Percentiles rank a stretch among this genome's conserved stretches.
Conservation (phyloP, 2,329 filamentous ascomycete genomes). For the Talaromyces amestolkiae region DNA sequence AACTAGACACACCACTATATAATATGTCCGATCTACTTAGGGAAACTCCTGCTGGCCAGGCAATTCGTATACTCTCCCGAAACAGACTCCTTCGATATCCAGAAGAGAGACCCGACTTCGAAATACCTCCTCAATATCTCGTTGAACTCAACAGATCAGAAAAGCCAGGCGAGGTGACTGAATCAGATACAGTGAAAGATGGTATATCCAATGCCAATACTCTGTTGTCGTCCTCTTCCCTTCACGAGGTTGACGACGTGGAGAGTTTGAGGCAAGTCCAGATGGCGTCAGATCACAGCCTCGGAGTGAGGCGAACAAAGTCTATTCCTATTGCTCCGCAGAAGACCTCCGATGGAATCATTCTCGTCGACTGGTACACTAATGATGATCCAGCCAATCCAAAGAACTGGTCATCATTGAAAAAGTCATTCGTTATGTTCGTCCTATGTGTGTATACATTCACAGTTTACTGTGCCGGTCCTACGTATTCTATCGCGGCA, state of each 20-base stretch:
- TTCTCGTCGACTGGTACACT: conserved; percentile 37
- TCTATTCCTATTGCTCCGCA: conserved; percentile 29
- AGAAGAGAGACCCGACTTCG: background rate
- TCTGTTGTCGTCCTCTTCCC: background rate
- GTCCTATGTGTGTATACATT: conserved; percentile 6
- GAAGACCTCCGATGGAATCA: conserved; percentile 38
- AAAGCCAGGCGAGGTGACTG: background rate
- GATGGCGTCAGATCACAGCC: background rate
- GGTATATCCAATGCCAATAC: background rate
- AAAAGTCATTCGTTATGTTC: conserved; percentile 25
- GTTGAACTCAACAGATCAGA: background rate
- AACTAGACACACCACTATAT: background rate
- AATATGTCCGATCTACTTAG: background rate
- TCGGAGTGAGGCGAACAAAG: background rate
- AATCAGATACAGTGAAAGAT: background rate
- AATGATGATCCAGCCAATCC: conserved; percentile 27
- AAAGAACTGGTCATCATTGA: conserved; percentile 27
- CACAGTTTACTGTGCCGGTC: background rate
- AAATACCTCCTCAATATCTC: background rate
- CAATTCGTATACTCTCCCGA: background rate
- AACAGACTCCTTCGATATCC: background rate
- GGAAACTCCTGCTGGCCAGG: background rate
- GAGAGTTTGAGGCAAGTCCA: background rate
- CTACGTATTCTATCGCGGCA: background rate
- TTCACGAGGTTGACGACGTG: background rate